Percentiles rank a stretch among this genome's conserved stretches.
Conservation (phyloP, 148 eudicot species). For the Vaccinium corymbosum region DNA sequence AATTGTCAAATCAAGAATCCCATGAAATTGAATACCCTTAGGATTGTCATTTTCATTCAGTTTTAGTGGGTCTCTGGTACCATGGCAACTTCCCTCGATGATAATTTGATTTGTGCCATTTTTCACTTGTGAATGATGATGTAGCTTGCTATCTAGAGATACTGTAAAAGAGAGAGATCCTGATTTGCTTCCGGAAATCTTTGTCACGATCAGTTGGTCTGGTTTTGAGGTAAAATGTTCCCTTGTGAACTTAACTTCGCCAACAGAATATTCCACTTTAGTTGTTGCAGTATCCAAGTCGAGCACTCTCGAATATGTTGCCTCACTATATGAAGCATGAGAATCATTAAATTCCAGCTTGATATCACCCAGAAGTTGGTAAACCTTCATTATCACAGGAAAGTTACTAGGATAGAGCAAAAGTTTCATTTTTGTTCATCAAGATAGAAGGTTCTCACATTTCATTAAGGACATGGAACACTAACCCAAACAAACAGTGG, state of each 20-base stretch:
- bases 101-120: conserved; percentile 57
- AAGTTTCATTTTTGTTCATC: background rate
- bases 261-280: conserved; percentile 52
- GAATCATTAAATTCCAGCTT: conserved; percentile 60
- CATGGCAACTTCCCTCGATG: conserved; percentile 70
- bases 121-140: conserved; percentile 38
- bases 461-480: background rate
- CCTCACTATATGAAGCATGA: conserved; percentile 33
- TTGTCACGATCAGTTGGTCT: conserved; percentile 70
- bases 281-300: conserved; percentile 80
- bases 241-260: conserved; percentile 54
- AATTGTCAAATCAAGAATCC: conserved; percentile 57
- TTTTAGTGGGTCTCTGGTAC: conserved; percentile 33
- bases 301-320: conserved; percentile 59
- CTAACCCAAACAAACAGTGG: background rate
- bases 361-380: conserved; percentile 79
- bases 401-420: background rate
- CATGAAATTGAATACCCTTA: conserved; percentile 57
- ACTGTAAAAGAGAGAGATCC: conserved; percentile 63
- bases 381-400: conserved; percentile 43
- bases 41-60: conserved; percentile 35
- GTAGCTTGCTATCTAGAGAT: conserved; percentile 55
- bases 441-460: background rate
- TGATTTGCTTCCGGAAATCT: conserved; percentile 56
- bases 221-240: conserved; percentile 76